Base-by-base conservation (phyloP, 2,329 filamentous ascomycete genomes). In the Fusarium abutilonis region DNA sequence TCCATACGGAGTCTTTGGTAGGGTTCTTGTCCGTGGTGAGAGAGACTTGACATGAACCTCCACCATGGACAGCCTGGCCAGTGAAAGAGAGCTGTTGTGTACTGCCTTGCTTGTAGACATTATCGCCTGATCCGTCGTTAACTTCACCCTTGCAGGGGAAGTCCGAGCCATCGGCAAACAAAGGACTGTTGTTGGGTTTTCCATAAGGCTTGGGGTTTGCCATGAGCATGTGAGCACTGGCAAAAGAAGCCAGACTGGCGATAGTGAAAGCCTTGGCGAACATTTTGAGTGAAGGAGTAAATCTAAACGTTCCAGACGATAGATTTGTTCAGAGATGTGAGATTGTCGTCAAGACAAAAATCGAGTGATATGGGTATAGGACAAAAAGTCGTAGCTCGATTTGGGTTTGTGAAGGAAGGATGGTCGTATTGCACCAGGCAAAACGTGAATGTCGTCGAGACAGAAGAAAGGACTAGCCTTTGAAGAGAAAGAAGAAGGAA, bases 11-110 rank as follows among this genome's bases (percentile, higher is more conserved):
- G 65, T 84, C 75, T 64, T 84, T 85, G 23, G 85, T 88, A 1
- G 93, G 88, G 11, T 82, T 78, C 10, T 82, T 79, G 67, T 97
- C 94, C 15, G 90, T 92, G 0, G 93, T 95, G 68, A 99, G 79
- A 9, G 89, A 90, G 54, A 98, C 78, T 70, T 99, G 95, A 79
- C 95, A 98, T 0, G 92, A 96, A 0, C 95, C 95, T 50, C 95
- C 95, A 15, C 93, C 93, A 68, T 99, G 95, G 0, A 89, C 86
- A 3, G 93, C 93, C 44, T 82, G 79, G 32, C 93, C 93, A 0
- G 78, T 78, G 75, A 97, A 91, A 0, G 77, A 75, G 2, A 97
- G 81, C 0, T 78, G 74, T 17, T 77, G 74, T 0, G 56, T 72
- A 69, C 75, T 75, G 1, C 77, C 77, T 3, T 76, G 70, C 1